Conservation (phyloP, 2,329 filamentous ascomycete species). For the Ophiosphaerella narmari region DNA sequence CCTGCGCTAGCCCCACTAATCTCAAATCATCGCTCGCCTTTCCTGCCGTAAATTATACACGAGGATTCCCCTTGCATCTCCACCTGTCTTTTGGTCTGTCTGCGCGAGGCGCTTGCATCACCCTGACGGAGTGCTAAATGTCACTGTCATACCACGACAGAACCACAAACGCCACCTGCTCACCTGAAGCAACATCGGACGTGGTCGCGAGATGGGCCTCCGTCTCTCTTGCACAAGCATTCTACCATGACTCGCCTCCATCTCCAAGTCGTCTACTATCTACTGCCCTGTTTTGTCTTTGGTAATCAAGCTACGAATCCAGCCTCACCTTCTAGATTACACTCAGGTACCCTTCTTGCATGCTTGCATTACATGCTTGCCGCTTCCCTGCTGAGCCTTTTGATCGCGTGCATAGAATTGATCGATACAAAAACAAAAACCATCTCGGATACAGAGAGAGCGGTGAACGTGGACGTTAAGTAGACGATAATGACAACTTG, state of each 20-base stretch:
- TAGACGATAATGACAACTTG: too few species aligned
- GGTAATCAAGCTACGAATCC: slow-evolving; percentile 3
- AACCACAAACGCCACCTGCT: slow-evolving; percentile 37
- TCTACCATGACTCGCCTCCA: slow-evolving; percentile 4
- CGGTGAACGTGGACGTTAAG: too few species aligned
- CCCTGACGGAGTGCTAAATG: slow-evolving; percentile 19
- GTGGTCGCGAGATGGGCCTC: slow-evolving; percentile 15
- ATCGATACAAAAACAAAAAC: too few species aligned
- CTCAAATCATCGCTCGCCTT: background rate
- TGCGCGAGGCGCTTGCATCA: background rate
- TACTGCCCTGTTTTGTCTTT: slow-evolving; percentile 8
- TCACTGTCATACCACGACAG: slow-evolving; percentile 32
- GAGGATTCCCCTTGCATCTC: slow-evolving; percentile 13
- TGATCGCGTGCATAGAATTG: background rate
- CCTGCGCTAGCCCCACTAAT: background rate
- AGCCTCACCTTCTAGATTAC: background rate
- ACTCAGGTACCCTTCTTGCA: slow-evolving; percentile 2
- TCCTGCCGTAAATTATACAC: slow-evolving; percentile 1
- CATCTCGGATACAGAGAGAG: too few species aligned
- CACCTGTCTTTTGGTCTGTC: slow-evolving; percentile 5
- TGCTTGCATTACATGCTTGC: too few species aligned
- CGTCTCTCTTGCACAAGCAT: slow-evolving; percentile 9
- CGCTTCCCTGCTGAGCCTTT: background rate
- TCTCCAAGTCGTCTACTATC: background rate
- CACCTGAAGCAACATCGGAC: slow-evolving; percentile 25